Evolutionary conservation across 306 rosid species (phyloP).

Genomic region (Ormosia semicastrata): DNA sequence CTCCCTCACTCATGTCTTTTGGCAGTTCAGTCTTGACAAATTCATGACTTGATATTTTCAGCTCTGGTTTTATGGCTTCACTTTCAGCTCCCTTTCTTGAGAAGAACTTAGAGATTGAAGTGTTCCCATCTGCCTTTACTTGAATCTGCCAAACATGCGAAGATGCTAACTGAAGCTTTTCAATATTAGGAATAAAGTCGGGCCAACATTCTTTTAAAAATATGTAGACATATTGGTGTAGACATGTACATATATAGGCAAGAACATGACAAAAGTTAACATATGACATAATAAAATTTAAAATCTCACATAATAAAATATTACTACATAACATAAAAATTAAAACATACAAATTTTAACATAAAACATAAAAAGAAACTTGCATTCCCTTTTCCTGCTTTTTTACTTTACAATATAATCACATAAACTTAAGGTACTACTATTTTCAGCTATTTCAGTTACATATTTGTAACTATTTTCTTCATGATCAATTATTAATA

Average conservation of each 20-base stretch:
- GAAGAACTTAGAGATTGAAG: constrained; percentile 66
- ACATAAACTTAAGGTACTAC: too few relatives aligned
- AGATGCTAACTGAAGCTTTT: not conserved
- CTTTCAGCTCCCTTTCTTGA: constrained; percentile 43
- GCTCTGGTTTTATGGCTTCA: constrained; percentile 43
- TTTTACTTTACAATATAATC: too few relatives aligned
- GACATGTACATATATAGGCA: not conserved
- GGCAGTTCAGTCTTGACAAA: constrained; percentile 35
- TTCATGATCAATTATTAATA: too few relatives aligned
- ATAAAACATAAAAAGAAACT: too few relatives aligned
- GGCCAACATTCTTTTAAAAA: not conserved
- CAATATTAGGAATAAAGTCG: not conserved
- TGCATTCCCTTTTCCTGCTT: too few relatives aligned
- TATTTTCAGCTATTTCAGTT: too few relatives aligned
- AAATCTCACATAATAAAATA: too few relatives aligned
- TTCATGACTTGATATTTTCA: constrained; percentile 17
- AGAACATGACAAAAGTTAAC: not conserved
- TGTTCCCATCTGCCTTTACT: constrained; percentile 52
- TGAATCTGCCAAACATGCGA: constrained; percentile 56
- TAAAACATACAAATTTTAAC: too few relatives aligned
- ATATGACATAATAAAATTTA: too few relatives aligned
- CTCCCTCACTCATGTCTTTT: constrained; percentile 33
- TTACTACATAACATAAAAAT: too few relatives aligned
- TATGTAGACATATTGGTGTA: not conserved
- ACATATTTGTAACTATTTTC: too few relatives aligned